Percentiles rank a stretch among this genome's conserved stretches.
phyloP scores from a whole-genome alignment of 306 rosid genomes.

The Sindora glabra region DNA sequence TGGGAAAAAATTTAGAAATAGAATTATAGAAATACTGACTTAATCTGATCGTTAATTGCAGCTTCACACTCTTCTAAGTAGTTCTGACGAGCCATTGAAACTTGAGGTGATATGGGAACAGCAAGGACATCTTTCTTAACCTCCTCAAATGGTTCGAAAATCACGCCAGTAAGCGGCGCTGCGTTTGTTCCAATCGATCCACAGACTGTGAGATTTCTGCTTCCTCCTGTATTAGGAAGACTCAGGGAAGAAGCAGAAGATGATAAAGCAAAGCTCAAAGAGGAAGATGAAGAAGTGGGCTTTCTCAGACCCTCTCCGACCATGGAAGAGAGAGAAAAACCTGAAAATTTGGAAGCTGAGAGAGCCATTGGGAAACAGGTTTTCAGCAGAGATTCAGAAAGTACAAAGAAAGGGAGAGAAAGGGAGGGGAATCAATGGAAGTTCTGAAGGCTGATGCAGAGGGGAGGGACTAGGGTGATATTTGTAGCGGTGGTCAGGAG shows the following conservation, averaged over 20 bases:
- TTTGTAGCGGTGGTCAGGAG: constrained; percentile 7
- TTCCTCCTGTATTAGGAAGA: background rate
- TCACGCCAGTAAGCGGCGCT: constrained; percentile 19
- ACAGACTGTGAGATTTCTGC: constrained; percentile 23
- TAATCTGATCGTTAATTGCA: constrained; percentile 42
- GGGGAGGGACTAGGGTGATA: background rate
- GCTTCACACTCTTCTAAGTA: constrained; percentile 31
- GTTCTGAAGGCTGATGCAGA: background rate
- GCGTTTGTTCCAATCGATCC: too few relatives aligned
- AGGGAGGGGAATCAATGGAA: background rate
- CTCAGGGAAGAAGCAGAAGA: too few relatives aligned
- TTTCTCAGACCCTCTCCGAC: constrained; percentile 4
- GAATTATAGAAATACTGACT: constrained; percentile 16
- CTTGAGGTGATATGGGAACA: constrained; percentile 30
- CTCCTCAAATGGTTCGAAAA: constrained; percentile 47
- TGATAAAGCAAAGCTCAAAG: constrained; percentile 2
- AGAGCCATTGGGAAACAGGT: constrained; percentile 28
- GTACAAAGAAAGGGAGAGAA: too few relatives aligned
- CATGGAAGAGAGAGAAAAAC: constrained; percentile 13
- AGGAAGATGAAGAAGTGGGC: background rate
- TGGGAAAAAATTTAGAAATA: background rate
- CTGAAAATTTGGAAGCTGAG: constrained; percentile 18
- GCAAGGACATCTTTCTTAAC: constrained; percentile 26
- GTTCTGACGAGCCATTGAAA: constrained; percentile 37
- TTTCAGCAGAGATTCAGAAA: background rate